Conservation (phyloP, 257 asterid genomes). For the Schizonepeta tenuifolia region DNA sequence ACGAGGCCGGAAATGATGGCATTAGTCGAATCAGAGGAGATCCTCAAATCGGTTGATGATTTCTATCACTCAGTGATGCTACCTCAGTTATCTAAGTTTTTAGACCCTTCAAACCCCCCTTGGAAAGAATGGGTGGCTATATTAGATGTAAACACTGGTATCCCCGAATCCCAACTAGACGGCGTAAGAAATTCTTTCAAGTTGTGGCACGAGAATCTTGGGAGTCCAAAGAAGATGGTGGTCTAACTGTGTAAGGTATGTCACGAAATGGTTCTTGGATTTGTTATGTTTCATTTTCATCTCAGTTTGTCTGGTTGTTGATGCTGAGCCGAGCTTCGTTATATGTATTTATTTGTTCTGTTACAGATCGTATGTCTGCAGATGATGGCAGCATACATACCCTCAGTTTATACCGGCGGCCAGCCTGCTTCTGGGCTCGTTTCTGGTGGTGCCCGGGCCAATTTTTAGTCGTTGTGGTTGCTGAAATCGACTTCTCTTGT, state of each 20-base stretch:
- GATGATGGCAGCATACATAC: not conserved
- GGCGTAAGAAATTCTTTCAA: slow-evolving; percentile 74
- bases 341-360: not conserved
- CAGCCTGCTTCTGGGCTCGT: too few relatives aligned
- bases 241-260: slow-evolving; percentile 39
- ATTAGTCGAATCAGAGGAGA: slow-evolving; percentile 77
- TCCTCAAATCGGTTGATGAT: slow-evolving; percentile 60
- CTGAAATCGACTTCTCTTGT: not conserved
- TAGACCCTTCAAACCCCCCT: slow-evolving; percentile 68
- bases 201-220: slow-evolving; percentile 57
- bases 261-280: not conserved
- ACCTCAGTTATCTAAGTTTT: slow-evolving; percentile 63
- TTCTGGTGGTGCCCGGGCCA: not conserved
- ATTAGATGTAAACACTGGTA: slow-evolving; percentile 70
- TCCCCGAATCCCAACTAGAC: slow-evolving; percentile 68
- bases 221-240: slow-evolving; percentile 39
- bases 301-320: not conserved
- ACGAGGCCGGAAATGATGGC: slow-evolving; percentile 85
- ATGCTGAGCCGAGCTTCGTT: not conserved
- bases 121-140: slow-evolving; percentile 80
- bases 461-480: not conserved
- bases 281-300: not conserved
- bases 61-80: slow-evolving; percentile 68
- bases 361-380: not conserved
- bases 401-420: not conserved